Conservation (phyloP, 257 asterid species). For the Forsythia viridissima region DNA sequence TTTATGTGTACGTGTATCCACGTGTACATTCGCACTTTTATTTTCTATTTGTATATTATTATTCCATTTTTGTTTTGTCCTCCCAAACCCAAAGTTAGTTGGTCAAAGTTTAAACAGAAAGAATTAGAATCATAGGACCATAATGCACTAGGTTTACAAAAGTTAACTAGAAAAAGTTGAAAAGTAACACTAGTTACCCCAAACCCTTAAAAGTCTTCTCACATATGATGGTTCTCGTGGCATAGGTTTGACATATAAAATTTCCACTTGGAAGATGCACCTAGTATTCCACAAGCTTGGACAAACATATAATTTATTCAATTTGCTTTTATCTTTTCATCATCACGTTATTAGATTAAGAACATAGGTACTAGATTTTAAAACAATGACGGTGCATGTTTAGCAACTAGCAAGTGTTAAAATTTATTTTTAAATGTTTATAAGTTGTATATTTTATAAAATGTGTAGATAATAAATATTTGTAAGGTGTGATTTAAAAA, state of each 20-base stretch:
- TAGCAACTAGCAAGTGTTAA: too few relatives aligned
- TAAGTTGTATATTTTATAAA: too few relatives aligned
- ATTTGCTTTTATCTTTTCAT: background rate
- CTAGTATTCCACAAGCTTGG: background rate
- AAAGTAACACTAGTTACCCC: background rate
- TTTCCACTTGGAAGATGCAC: background rate
- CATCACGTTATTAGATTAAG: background rate
- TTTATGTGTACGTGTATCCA: too few relatives aligned
- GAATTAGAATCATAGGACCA: background rate
- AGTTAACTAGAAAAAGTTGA: background rate
- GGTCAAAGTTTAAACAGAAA: background rate
- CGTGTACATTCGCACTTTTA: too few relatives aligned
- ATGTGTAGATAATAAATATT: too few relatives aligned
- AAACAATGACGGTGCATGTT: too few relatives aligned
- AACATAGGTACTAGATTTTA: background rate
- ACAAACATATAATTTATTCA: background rate
- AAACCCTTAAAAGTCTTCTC: background rate
- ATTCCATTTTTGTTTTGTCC: too few relatives aligned
- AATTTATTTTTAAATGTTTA: too few relatives aligned
- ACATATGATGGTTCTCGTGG: background rate
- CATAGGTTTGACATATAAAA: background rate
- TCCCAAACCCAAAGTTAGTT: too few relatives aligned
- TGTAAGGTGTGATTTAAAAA: too few relatives aligned
- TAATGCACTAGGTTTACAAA: background rate
- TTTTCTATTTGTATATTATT: too few relatives aligned